A percentile compares a stretch with the other conserved stretches of the same genome.
These are phyloP conservation scores for Lachancea mirantina DNA, from an alignment of 805 yeast species.

Conservation along the genomic window DNA sequence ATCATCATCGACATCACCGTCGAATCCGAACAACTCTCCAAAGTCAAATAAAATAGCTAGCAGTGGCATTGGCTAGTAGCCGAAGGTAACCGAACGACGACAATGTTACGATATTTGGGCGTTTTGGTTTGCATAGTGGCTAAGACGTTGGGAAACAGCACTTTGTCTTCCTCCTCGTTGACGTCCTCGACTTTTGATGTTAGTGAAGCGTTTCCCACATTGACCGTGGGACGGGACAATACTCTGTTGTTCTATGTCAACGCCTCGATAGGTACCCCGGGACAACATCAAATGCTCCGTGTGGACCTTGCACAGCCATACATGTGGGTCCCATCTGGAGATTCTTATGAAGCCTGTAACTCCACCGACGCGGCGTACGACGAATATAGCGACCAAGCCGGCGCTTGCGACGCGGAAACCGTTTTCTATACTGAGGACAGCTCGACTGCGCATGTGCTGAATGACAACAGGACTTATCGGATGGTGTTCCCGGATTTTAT, in stretches of 20 bases:
- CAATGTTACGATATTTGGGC: too few species aligned
- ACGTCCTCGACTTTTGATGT: too few species aligned
- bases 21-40: too few species aligned
- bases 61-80: too few species aligned
- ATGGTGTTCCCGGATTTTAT: slow-evolving; percentile 23
- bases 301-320: slow-evolving; percentile 36
- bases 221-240: slow-evolving; percentile 20
- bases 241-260: slow-evolving; percentile 28
- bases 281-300: slow-evolving; percentile 25
- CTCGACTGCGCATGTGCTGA: slow-evolving; percentile 11
- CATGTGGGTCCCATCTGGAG: slow-evolving; percentile 28
- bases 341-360: slow-evolving; percentile 7
- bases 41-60: too few species aligned
- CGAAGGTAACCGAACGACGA: too few species aligned
- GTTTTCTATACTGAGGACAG: slow-evolving; percentile 17
- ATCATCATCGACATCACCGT: too few species aligned
- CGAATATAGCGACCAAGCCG: slow-evolving; percentile 8
- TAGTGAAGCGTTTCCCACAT: slow-evolving; percentile 21
- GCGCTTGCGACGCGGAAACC: slow-evolving; percentile 12
- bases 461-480: slow-evolving; percentile 9
- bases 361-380: too few species aligned
- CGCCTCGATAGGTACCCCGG: slow-evolving; percentile 28
- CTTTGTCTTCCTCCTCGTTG: too few species aligned
- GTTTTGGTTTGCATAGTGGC: too few species aligned
- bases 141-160: too few species aligned